A percentile compares a stretch with the other conserved stretches of the same genome.
Evolutionary conservation across 306 rosid genomes (phyloP).

Genomic region (Pyrus bretschneideri): DNA sequence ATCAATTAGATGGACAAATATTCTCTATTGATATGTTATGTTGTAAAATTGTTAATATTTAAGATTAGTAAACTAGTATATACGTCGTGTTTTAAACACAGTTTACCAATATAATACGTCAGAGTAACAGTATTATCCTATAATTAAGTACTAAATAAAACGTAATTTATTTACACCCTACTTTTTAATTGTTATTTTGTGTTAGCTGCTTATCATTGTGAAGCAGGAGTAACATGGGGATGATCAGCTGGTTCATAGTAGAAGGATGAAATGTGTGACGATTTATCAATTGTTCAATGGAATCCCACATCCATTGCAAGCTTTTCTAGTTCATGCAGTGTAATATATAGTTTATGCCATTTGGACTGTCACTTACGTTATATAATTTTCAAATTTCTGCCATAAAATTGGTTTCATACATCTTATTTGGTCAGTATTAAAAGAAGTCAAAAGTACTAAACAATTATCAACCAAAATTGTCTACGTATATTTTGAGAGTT

Average conservation of each 20-base stretch:
- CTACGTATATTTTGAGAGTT: neutral
- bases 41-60: neutral
- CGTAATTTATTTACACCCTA: neutral
- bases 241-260: neutral
- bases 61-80: neutral
- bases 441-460: neutral
- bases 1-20: neutral
- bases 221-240: neutral
- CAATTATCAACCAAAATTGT: neutral
- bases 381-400: neutral
- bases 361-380: neutral
- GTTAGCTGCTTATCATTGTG: neutral
- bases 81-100: neutral
- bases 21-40: neutral
- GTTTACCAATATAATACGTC: neutral
- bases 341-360: neutral
- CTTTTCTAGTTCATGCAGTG: neutral
- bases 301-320: conserved; percentile 8
- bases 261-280: neutral
- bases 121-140: too few relatives aligned
- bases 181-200: neutral
- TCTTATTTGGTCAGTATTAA: neutral
- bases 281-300: neutral
- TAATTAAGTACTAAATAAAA: too few relatives aligned
- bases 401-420: neutral